Percentiles rank a stretch among this genome's conserved stretches.
Conservation (phyloP, 2,329 filamentous ascomycete species). For the Rhinocladiella similis region DNA sequence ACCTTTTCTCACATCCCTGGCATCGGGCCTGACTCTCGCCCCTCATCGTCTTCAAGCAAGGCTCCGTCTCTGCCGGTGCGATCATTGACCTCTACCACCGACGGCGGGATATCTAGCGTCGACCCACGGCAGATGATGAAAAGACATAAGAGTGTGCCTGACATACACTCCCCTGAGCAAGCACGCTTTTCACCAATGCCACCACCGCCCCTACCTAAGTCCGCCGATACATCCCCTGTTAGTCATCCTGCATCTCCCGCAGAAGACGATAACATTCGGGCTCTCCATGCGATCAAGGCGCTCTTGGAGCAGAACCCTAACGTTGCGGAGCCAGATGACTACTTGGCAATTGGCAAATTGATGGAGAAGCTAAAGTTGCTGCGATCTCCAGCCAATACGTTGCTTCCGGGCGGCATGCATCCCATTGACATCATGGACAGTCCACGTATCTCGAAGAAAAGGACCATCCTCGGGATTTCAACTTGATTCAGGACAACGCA, state of each 20-base stretch:
- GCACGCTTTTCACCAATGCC: slow-evolving; percentile 39
- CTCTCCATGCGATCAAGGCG: slow-evolving; percentile 75
- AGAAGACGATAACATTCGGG: slow-evolving; percentile 80
- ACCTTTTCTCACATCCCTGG: slow-evolving; percentile 70
- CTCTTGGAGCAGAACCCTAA: slow-evolving; percentile 77
- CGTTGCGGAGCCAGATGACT: slow-evolving; percentile 75
- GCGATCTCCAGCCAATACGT: slow-evolving; percentile 41
- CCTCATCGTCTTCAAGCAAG: slow-evolving; percentile 34
- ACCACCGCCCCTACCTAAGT: slow-evolving; percentile 39
- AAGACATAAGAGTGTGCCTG: slow-evolving; percentile 46
- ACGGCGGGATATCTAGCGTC: slow-evolving; percentile 31
- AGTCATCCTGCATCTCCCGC: slow-evolving; percentile 63
- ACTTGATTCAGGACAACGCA: slow-evolving; percentile 30
- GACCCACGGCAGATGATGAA: slow-evolving; percentile 40
- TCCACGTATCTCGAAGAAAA: slow-evolving; percentile 46
- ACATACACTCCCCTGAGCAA: slow-evolving; percentile 48
- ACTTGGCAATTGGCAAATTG: slow-evolving; percentile 73
- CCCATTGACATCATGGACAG: slow-evolving; percentile 44
- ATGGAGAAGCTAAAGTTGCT: slow-evolving; percentile 82
- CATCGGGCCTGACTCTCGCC: slow-evolving; percentile 44
- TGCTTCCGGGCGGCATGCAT: slow-evolving; percentile 45
- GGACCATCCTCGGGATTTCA: slow-evolving; percentile 42
- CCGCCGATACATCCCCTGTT: slow-evolving; percentile 48
- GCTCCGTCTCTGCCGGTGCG: slow-evolving; percentile 28
- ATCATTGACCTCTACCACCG: slow-evolving; percentile 27